A percentile compares a stretch with the other conserved stretches of the same genome.
These are phyloP conservation scores for Aspergillus sp. DNA, from an alignment of 2,329 filamentous ascomycete genomes.

Conservation along the genomic window DNA sequence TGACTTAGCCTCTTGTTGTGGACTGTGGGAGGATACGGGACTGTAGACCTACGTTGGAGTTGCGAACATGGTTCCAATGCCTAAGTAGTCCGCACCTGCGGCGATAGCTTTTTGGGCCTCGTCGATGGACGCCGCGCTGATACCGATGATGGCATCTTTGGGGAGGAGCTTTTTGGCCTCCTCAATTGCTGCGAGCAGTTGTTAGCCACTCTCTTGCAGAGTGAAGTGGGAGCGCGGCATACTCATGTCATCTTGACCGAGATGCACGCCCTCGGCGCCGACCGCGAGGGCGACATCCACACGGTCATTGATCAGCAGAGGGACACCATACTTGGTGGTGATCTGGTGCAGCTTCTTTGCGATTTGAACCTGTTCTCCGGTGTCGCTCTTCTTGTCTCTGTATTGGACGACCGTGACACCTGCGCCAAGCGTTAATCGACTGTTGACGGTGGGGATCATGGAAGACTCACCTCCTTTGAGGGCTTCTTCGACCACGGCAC, in stretches of 20 bases:
- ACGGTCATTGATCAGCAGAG: constrained; percentile 89
- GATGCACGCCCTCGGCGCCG: constrained; percentile 86
- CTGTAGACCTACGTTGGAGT: constrained; percentile 68
- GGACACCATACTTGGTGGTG: constrained; percentile 66
- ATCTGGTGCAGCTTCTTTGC: constrained; percentile 70
- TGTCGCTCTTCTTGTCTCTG: constrained; percentile 82
- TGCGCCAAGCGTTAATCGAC: constrained; percentile 29
- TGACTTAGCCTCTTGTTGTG: not conserved
- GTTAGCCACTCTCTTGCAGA: constrained; percentile 4
- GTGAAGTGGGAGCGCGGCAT: constrained; percentile 22
- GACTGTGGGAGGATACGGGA: not conserved
- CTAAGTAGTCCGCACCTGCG: constrained; percentile 84
- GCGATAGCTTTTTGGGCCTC: constrained; percentile 72
- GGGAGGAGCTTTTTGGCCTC: constrained; percentile 73
- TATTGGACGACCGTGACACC: constrained; percentile 83
- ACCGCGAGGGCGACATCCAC: constrained; percentile 84
- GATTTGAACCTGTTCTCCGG: constrained; percentile 66
- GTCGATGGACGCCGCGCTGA: constrained; percentile 72
- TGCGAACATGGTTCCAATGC: constrained; percentile 84
- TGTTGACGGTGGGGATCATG: not conserved
- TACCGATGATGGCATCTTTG: constrained; percentile 76
- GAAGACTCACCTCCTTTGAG: constrained; percentile 63
- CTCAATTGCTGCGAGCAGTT: constrained; percentile 49
- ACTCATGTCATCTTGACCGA: constrained; percentile 93
- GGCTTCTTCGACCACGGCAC: constrained; percentile 71